Evolutionary conservation across 352 stramenopile genomes (phyloP).

Genomic region (Phytophthora ohioensis): DNA sequence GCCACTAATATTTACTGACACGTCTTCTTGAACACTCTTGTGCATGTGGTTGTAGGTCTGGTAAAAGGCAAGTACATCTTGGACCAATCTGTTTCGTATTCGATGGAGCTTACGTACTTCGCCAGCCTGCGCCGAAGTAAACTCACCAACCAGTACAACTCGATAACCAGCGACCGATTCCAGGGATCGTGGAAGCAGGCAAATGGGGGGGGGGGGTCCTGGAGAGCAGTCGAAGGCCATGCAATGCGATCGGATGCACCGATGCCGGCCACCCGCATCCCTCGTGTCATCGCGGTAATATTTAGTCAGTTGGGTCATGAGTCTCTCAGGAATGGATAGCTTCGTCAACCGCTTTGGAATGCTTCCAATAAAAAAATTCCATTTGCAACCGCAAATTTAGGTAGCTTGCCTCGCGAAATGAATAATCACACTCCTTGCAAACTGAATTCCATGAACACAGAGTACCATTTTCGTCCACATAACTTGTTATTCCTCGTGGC

Average conservation of each 20-base stretch:
- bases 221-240: conserved; percentile 12
- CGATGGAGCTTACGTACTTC: conserved; percentile 15
- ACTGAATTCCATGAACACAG: neutral
- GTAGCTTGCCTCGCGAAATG: neutral
- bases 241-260: conserved; percentile 18
- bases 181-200: neutral
- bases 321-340: conserved; percentile 6
- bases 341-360: neutral
- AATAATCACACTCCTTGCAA: conserved; percentile 12
- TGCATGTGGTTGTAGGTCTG: conserved; percentile 16
- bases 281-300: conserved; percentile 7
- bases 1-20: neutral
- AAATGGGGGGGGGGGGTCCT: neutral
- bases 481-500: conserved; percentile 12
- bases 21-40: neutral
- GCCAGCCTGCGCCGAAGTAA: conserved; percentile 1
- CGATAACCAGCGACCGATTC: neutral
- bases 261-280: conserved; percentile 10
- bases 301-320: conserved; percentile 10
- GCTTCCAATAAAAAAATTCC: conserved; percentile 5
- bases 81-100: conserved; percentile 1
- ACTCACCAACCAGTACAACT: conserved; percentile 10
- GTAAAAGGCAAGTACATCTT: conserved; percentile 9
- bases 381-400: conserved; percentile 18
- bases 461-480: neutral